A percentile compares a stretch with the other conserved stretches of the same genome.
phyloP scores from a whole-genome alignment of 768 basidiomycete genomes.

The Pisolithus orientalis region DNA sequence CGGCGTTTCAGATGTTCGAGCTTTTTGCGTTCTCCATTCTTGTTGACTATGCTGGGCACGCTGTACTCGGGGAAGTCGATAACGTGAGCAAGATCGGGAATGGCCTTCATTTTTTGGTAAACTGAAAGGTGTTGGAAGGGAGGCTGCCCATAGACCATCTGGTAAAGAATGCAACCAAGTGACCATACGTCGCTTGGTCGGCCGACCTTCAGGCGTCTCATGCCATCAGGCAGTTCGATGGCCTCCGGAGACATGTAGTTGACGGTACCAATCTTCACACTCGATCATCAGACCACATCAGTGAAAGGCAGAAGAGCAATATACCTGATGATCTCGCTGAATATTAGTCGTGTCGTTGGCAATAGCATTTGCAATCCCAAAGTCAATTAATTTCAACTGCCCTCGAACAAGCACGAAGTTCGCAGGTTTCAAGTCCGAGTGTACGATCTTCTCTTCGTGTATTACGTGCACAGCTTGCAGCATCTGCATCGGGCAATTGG shows the following conservation, averaged over 20 bases:
- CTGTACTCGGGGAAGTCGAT: constrained; percentile 82
- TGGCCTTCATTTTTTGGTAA: constrained; percentile 89
- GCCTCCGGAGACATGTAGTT: constrained; percentile 99
- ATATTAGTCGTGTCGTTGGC: constrained; percentile 99
- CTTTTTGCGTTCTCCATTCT: constrained; percentile 35
- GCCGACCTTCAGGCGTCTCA: constrained; percentile 89
- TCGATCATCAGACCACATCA: background rate
- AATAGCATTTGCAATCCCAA: constrained; percentile 99
- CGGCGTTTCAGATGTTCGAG: constrained; percentile 63
- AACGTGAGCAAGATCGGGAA: constrained; percentile 67
- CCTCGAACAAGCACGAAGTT: constrained; percentile 97
- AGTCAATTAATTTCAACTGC: constrained; percentile 95
- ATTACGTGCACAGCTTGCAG: constrained; percentile 97
- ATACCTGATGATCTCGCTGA: constrained; percentile 89
- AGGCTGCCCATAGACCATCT: constrained; percentile 94
- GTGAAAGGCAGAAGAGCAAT: constrained; percentile 3
- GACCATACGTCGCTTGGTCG: constrained; percentile 98
- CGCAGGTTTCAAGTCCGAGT: constrained; percentile 96
- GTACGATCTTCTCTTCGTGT: constrained; percentile 97
- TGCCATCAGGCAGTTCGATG: constrained; percentile 81
- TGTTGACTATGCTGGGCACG: constrained; percentile 34
- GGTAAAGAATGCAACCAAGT: constrained; percentile 94
- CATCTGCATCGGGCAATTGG: constrained; percentile 54
- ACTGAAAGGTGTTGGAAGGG: constrained; percentile 86
- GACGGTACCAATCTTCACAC: constrained; percentile 78